Evolutionary conservation across 495 filamentous ascomycete species (phyloP).

Genomic region (Geoglossum glabrum): DNA sequence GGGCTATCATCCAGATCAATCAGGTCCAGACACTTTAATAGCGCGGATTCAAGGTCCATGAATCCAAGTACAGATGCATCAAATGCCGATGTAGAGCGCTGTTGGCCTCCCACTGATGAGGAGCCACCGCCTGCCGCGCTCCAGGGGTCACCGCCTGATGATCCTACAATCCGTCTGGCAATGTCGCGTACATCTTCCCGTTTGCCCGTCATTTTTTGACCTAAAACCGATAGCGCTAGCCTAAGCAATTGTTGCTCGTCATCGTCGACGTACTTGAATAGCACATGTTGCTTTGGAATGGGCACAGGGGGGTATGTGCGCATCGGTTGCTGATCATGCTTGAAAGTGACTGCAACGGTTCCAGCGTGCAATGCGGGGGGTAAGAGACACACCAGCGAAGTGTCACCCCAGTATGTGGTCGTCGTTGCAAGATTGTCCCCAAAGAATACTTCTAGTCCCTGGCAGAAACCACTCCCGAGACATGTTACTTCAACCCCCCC

Average conservation of each 20-base stretch:
- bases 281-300: slow-evolving; percentile 28
- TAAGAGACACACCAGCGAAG: slow-evolving; percentile 62
- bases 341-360: slow-evolving; percentile 54
- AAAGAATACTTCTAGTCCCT: slow-evolving; percentile 72
- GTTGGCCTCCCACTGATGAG: slow-evolving; percentile 5
- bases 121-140: neutral
- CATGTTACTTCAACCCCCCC: slow-evolving; percentile 77
- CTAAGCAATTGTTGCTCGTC: slow-evolving; percentile 47
- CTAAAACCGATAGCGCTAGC: slow-evolving; percentile 34
- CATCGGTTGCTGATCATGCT: slow-evolving; percentile 33
- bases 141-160: slow-evolving; percentile 15
- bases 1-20: slow-evolving; percentile 61
- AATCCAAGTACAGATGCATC: slow-evolving; percentile 21
- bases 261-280: slow-evolving; percentile 63
- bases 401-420: slow-evolving; percentile 66
- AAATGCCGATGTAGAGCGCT: slow-evolving; percentile 12
- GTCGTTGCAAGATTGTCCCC: slow-evolving; percentile 57
- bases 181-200: slow-evolving; percentile 29
- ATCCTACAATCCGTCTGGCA: slow-evolving; percentile 31
- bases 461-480: slow-evolving; percentile 57
- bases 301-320: slow-evolving; percentile 28
- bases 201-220: slow-evolving; percentile 33
- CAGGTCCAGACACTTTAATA: slow-evolving; percentile 54
- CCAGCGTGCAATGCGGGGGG: slow-evolving; percentile 53
- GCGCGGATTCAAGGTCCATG: slow-evolving; percentile 41